A percentile compares a stretch with the other conserved stretches of the same genome.
Conservation (phyloP, 805 yeast genomes). For the Candida vaughaniae region DNA sequence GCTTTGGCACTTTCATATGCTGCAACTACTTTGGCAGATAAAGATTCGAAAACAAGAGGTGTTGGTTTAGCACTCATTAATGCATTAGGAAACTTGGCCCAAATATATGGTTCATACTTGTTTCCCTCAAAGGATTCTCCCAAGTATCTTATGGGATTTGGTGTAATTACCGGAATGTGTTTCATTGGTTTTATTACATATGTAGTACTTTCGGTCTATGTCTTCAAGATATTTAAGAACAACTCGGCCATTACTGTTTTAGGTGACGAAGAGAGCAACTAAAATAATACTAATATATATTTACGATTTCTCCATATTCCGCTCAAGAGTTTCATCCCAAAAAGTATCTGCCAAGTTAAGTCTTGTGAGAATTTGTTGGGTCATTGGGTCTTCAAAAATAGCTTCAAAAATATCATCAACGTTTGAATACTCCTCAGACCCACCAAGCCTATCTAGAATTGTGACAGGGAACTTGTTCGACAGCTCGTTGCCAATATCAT, state of each 20-base stretch:
- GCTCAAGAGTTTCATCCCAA: conserved; percentile 11
- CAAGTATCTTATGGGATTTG: conserved; percentile 14
- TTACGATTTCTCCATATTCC: too few relatives aligned
- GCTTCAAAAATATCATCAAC: conserved; percentile 9
- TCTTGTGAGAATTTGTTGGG: conserved; percentile 9
- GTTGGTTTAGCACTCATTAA: conserved; percentile 12
- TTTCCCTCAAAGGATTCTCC: conserved; percentile 11
- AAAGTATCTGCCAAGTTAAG: conserved; percentile 11
- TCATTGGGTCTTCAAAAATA: conserved; percentile 7
- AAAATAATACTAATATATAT: too few relatives aligned
- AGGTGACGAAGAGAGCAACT: too few relatives aligned
- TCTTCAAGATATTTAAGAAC: neutral
- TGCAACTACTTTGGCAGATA: conserved; percentile 11
- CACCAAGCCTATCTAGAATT: neutral
- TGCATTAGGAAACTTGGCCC: conserved; percentile 12
- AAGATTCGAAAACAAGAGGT: conserved; percentile 12
- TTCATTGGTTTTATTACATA: conserved; percentile 8
- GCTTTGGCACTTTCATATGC: conserved; percentile 11
- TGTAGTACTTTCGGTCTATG: conserved; percentile 9
- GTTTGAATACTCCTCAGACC: conserved; percentile 2
- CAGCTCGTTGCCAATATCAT: too few relatives aligned
- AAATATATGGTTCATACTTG: conserved; percentile 12
- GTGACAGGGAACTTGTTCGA: too few relatives aligned
- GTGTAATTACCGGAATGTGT: conserved; percentile 15
- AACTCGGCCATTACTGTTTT: too few relatives aligned